phyloP scores from a whole-genome alignment of 257 asterid species.

The Petunia axillaris region DNA sequence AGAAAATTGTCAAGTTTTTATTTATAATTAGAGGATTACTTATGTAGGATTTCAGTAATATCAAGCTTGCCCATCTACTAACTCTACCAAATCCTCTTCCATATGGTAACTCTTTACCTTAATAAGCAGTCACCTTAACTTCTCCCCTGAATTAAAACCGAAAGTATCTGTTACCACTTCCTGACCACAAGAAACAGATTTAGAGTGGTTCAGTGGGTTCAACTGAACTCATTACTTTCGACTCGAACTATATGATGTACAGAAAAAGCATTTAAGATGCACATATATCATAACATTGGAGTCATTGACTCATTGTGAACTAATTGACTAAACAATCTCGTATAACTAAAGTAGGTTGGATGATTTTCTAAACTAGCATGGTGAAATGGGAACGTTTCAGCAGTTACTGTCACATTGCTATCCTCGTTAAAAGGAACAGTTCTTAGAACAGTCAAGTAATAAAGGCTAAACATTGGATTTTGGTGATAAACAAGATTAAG shows the following conservation, averaged over 20 bases:
- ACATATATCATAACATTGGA: not conserved
- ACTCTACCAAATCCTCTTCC: not conserved
- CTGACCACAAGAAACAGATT: not conserved
- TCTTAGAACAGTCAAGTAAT: no score
- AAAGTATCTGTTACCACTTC: not conserved
- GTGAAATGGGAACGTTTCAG: no score
- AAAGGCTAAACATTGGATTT: no score
- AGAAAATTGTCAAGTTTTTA: not conserved
- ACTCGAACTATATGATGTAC: not conserved
- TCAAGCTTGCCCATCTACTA: not conserved
- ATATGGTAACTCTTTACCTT: not conserved
- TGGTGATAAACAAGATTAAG: no score
- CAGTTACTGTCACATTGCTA: no score
- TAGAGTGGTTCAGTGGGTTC: not conserved
- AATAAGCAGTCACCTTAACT: conserved; percentile 1
- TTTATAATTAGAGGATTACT: not conserved
- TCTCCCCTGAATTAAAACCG: not conserved
- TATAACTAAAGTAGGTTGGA: no score
- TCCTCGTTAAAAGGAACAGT: no score
- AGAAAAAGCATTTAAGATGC: no score
- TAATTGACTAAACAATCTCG: no score
- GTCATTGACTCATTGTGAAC: not conserved
- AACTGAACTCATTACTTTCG: not conserved
- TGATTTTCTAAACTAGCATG: no score
- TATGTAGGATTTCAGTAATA: not conserved